These are phyloP conservation scores for Westerdykella aurantiaca DNA, from an alignment of 2,329 filamentous ascomycete species.

Conservation along the genomic window DNA sequence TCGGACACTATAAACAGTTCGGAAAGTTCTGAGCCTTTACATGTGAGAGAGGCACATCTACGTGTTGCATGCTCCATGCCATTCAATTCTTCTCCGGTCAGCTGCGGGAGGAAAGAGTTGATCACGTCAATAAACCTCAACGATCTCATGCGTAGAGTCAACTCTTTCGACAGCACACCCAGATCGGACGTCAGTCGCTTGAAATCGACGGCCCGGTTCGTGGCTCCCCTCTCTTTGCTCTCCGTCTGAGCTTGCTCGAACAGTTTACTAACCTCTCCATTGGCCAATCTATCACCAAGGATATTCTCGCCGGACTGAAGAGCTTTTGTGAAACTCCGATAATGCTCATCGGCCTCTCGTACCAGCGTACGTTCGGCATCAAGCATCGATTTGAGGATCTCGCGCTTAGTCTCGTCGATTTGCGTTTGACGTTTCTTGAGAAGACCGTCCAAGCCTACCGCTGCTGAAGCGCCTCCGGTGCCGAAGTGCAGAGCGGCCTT, in stretches of 20 bases:
- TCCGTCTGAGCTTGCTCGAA: conserved; percentile 9
- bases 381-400: conserved; percentile 11
- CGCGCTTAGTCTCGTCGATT: conserved; percentile 5
- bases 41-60: conserved; percentile 15
- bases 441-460: conserved; percentile 13
- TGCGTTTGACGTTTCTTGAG: conserved; percentile 14
- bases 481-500: conserved; percentile 35
- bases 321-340: conserved; percentile 13
- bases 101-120: conserved; percentile 5
- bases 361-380: conserved; percentile 11
- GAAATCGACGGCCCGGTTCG: neutral
- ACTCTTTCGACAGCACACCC: conserved; percentile 14
- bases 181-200: conserved; percentile 19
- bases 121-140: conserved; percentile 20
- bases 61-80: neutral
- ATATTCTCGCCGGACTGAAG: conserved; percentile 10
- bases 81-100: neutral
- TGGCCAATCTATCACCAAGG: conserved; percentile 20
- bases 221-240: conserved; percentile 1
- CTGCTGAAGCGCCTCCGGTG: conserved; percentile 6
- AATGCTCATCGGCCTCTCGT: neutral
- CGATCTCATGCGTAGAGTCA: conserved; percentile 14
- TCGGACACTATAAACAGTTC: conserved; percentile 16
- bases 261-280: conserved; percentile 3
- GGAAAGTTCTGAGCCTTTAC: conserved; percentile 4